These are phyloP conservation scores for Rhizopogon vulgaris DNA, from an alignment of 768 basidiomycete genomes.

Conservation along the genomic window DNA sequence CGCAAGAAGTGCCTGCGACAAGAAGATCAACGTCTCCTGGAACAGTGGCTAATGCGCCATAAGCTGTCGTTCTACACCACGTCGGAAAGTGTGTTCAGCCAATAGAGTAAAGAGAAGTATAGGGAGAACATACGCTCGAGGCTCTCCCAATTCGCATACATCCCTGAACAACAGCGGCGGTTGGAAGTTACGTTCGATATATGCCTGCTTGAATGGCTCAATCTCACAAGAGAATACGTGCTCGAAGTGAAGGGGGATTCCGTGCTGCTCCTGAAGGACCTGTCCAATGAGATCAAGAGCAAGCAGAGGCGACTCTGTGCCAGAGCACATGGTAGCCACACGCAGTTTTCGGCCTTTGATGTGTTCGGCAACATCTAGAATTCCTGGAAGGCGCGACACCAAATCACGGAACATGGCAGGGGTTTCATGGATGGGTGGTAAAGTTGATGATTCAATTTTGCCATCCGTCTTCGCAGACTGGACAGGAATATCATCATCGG, in stretches of 20 bases:
- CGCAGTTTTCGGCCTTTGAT: slow-evolving; percentile 78
- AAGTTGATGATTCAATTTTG: slow-evolving; percentile 48
- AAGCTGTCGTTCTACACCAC: slow-evolving; percentile 73
- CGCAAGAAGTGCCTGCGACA: slow-evolving; percentile 92
- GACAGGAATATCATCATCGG: slow-evolving; percentile 26
- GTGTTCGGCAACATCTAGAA: slow-evolving; percentile 59
- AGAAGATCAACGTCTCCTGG: slow-evolving; percentile 89
- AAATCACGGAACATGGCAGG: slow-evolving; percentile 75
- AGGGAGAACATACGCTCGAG: slow-evolving; percentile 57
- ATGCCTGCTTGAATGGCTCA: slow-evolving; percentile 95
- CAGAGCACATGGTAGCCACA: slow-evolving; percentile 96
- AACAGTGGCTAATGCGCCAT: slow-evolving; percentile 78
- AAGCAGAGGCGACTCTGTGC: slow-evolving; percentile 90
- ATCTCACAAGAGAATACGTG: slow-evolving; percentile 98
- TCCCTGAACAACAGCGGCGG: slow-evolving; percentile 91
- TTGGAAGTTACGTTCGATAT: slow-evolving; percentile 93
- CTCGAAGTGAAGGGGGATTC: slow-evolving; percentile 62
- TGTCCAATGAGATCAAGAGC: slow-evolving; percentile 82
- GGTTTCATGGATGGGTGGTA: slow-evolving; percentile 72
- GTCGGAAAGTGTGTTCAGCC: background rate
- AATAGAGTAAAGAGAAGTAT: background rate
- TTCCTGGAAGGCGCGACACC: slow-evolving; percentile 55
- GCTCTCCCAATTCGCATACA: slow-evolving; percentile 81
- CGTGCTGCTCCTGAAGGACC: slow-evolving; percentile 63
- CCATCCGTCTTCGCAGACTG: slow-evolving; percentile 32